Conservation (phyloP, 1,139 yeast genomes). For the Yamadazyma aaseri region DNA sequence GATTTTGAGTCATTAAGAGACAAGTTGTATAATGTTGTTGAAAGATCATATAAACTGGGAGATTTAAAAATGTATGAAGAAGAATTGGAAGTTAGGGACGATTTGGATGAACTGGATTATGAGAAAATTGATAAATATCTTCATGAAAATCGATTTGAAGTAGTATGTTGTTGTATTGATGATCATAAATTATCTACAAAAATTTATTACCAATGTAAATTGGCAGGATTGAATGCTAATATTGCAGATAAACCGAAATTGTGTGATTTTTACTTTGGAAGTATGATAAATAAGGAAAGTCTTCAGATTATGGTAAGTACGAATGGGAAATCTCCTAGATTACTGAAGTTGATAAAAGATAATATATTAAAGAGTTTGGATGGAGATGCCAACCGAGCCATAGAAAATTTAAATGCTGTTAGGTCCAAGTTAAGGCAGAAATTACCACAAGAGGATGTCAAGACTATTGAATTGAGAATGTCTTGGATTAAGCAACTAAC, state of each 20-base stretch:
- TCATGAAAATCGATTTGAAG: slow-evolving; percentile 46
- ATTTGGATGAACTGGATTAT: slow-evolving; percentile 28
- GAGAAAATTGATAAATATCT: slow-evolving; percentile 33
- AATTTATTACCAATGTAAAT: slow-evolving; percentile 61
- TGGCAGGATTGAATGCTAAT: slow-evolving; percentile 62
- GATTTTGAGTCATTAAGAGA: slow-evolving; percentile 44
- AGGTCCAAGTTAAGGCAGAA: slow-evolving; percentile 51
- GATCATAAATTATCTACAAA: slow-evolving; percentile 60
- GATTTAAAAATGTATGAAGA: slow-evolving; percentile 54
- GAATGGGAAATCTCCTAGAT: slow-evolving; percentile 78
- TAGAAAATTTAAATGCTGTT: slow-evolving; percentile 60
- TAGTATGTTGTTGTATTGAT: slow-evolving; percentile 76
- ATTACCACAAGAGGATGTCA: slow-evolving; percentile 47
- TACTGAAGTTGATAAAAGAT: slow-evolving; percentile 65
- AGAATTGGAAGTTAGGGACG: not conserved
- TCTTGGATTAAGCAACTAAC: slow-evolving; percentile 68
- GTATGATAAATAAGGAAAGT: slow-evolving; percentile 74
- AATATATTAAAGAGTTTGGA: slow-evolving; percentile 48
- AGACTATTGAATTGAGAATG: slow-evolving; percentile 64
- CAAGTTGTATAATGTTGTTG: slow-evolving; percentile 37
- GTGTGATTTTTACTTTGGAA: slow-evolving; percentile 86
- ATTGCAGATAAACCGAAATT: slow-evolving; percentile 82
- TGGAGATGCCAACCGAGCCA: slow-evolving; percentile 54
- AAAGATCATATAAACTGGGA: slow-evolving; percentile 39
- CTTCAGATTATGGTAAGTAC: slow-evolving; percentile 82